phyloP scores from a whole-genome alignment of 176 grass and related monocot genomes.

The Oryza punctata region DNA sequence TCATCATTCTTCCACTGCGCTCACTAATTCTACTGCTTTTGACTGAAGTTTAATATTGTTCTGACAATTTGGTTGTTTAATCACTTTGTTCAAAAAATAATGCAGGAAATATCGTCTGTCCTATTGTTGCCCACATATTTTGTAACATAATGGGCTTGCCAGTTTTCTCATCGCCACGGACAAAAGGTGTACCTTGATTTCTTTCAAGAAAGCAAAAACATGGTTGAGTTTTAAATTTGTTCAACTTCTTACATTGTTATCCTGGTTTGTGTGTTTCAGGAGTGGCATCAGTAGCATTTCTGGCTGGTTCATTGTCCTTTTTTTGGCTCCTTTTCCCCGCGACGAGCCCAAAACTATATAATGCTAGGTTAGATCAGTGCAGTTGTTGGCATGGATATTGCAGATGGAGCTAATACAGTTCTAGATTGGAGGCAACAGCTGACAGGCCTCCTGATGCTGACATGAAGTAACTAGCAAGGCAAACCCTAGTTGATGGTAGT shows the following conservation, averaged over 20 bases:
- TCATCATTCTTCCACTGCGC: neutral
- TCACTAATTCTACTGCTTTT: slow-evolving; percentile 21
- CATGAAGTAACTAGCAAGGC: neutral
- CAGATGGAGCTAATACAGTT: slow-evolving; percentile 51
- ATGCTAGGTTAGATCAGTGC: slow-evolving; percentile 51
- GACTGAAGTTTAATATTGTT: slow-evolving; percentile 26
- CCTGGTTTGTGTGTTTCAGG: slow-evolving; percentile 47
- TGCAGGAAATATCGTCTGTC: slow-evolving; percentile 68
- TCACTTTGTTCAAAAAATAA: slow-evolving; percentile 5
- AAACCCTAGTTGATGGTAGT: neutral
- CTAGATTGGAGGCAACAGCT: slow-evolving; percentile 6
- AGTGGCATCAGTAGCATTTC: slow-evolving; percentile 60
- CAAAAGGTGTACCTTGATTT: slow-evolving; percentile 56
- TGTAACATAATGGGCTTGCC: slow-evolving; percentile 95
- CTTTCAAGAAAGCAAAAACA: neutral
- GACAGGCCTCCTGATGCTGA: neutral
- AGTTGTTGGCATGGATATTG: slow-evolving; percentile 87
- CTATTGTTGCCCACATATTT: slow-evolving; percentile 82
- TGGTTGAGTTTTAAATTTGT: neutral
- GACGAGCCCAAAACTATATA: slow-evolving; percentile 65
- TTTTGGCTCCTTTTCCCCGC: slow-evolving; percentile 72
- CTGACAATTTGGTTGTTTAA: slow-evolving; percentile 20
- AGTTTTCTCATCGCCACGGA: slow-evolving; percentile 46
- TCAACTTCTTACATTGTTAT: slow-evolving; percentile 17
- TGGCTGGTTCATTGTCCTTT: slow-evolving; percentile 59